phyloP scores from a whole-genome alignment of 352 stramenopile species.

The Pelagophyceae sp. region DNA sequence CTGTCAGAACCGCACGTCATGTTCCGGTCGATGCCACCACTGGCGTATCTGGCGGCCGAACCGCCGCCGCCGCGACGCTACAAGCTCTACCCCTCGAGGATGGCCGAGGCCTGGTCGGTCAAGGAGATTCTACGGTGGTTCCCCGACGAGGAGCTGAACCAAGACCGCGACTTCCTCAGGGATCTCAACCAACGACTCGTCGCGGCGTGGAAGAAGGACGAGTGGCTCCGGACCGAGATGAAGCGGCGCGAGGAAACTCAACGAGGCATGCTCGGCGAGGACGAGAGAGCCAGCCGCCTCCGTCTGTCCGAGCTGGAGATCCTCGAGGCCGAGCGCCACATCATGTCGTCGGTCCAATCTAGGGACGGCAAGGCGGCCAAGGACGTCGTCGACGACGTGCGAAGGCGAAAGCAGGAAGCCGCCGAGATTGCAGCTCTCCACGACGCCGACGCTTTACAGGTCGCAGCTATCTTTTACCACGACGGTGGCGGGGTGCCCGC shows the following conservation, averaged over 20 bases:
- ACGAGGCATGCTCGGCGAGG: not conserved
- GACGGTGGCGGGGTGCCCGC: not conserved
- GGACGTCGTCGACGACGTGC: not conserved
- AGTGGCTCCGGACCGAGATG: not conserved
- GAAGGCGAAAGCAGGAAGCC: not conserved
- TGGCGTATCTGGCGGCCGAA: not conserved
- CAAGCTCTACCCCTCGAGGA: not conserved
- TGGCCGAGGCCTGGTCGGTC: not conserved
- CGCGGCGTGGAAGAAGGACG: not conserved
- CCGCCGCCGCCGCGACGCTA: not conserved
- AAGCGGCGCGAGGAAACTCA: too few relatives aligned
- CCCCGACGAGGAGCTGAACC: not conserved
- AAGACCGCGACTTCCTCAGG: not conserved
- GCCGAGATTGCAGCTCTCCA: too few relatives aligned
- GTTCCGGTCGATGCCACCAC: not conserved
- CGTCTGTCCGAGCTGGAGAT: not conserved
- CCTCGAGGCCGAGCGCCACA: not conserved
- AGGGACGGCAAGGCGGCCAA: not conserved
- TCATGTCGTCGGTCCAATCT: not conserved
- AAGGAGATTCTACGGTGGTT: not conserved
- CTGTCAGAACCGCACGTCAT: not conserved
- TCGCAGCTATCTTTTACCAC: not conserved
- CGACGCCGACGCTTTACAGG: too few relatives aligned
- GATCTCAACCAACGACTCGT: not conserved
- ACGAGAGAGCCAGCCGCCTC: not conserved